These are phyloP conservation scores for Domatiomyces globalis DNA, from an alignment of 2,329 filamentous ascomycete species.

Conservation along the genomic window DNA sequence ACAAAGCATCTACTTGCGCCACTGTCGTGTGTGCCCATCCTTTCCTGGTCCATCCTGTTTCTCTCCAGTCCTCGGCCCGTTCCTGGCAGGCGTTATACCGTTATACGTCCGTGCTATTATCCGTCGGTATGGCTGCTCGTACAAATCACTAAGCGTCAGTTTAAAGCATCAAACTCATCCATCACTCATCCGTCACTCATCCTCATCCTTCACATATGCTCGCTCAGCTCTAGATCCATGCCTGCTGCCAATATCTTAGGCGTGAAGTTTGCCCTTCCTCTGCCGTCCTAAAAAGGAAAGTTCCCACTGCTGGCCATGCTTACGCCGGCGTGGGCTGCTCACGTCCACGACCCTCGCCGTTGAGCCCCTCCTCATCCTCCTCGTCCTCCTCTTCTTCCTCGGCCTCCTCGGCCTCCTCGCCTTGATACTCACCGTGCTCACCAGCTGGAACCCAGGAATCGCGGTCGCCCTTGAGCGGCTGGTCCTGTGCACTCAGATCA, in stretches of 20 bases:
- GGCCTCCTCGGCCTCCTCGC: constrained; percentile 32
- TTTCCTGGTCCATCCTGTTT: not conserved
- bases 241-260: not conserved
- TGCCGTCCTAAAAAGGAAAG: not conserved
- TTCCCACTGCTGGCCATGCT: not conserved
- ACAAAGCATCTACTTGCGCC: not conserved
- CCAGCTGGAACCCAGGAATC: constrained; percentile 66
- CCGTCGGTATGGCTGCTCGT: not conserved
- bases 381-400: constrained; percentile 21
- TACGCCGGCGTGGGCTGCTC: constrained; percentile 5
- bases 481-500: constrained; percentile 72
- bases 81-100: not conserved
- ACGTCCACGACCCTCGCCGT: constrained; percentile 17
- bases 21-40: not conserved
- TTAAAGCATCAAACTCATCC: not conserved
- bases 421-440: constrained; percentile 35
- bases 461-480: constrained; percentile 62
- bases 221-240: constrained; percentile 5
- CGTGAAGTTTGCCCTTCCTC: constrained; percentile 1
- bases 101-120: not conserved
- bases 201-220: not conserved
- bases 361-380: constrained; percentile 9
- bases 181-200: not conserved
- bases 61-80: not conserved
- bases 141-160: not conserved